Conservation (phyloP, 2,329 filamentous ascomycete genomes). For the Pseudomassariella vexata region DNA sequence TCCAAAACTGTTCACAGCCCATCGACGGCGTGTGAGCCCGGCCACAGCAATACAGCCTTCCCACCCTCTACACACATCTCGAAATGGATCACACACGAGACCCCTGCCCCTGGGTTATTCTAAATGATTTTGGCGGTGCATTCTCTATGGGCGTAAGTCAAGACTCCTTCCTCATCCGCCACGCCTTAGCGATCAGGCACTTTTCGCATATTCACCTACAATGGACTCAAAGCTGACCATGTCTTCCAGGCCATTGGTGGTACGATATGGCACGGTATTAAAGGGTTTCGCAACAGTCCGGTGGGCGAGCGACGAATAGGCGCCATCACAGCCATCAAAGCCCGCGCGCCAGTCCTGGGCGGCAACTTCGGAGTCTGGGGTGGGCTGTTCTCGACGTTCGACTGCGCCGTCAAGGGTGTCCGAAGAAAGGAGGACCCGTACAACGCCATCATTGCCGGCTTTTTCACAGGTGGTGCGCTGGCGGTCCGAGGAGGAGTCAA, state of each 20-base stretch:
- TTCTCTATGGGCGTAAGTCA: constrained; percentile 75
- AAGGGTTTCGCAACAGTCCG: constrained; percentile 84
- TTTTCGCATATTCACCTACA: too few species aligned
- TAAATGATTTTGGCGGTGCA: constrained; percentile 96
- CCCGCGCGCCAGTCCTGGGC: constrained; percentile 88
- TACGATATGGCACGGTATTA: constrained; percentile 94
- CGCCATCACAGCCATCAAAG: constrained; percentile 94
- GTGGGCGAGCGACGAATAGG: constrained; percentile 95
- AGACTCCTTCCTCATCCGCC: constrained; percentile 8
- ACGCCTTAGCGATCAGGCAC: too few species aligned
- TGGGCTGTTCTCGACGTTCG: constrained; percentile 90
- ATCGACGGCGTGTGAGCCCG: not conserved
- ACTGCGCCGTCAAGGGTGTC: constrained; percentile 92
- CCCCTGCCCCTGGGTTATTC: constrained; percentile 92
- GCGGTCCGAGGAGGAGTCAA: constrained; percentile 88
- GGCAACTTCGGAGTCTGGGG: constrained; percentile 99
- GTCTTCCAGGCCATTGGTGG: constrained; percentile 67
- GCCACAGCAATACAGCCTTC: not conserved
- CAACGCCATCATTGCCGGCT: constrained; percentile 95
- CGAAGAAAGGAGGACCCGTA: constrained; percentile 97
- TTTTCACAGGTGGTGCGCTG: constrained; percentile 90
- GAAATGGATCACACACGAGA: constrained; percentile 92
- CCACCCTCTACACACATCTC: not conserved
- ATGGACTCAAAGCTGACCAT: too few species aligned
- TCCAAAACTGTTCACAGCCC: not conserved